These are phyloP conservation scores for Coemansia sp. DNA, from an alignment of 192 early-diverging fungal species.

Conservation along the genomic window DNA sequence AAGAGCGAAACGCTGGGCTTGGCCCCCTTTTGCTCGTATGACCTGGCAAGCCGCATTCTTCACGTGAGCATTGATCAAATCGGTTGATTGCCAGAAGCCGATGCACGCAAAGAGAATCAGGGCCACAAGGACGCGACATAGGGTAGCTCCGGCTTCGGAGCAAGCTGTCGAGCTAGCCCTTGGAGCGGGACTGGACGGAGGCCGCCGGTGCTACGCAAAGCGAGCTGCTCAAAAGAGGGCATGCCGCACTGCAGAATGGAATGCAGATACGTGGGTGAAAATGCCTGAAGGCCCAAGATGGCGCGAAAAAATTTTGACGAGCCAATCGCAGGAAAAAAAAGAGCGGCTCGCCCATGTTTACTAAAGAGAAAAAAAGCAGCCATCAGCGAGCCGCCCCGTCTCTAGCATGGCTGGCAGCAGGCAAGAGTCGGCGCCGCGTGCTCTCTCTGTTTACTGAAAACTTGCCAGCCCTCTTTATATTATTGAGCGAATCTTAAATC, in stretches of 20 bases:
- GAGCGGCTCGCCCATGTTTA: not conserved
- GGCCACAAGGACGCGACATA: not conserved
- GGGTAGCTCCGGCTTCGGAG: too few species aligned
- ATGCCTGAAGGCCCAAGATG: not conserved
- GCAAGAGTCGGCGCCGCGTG: not conserved
- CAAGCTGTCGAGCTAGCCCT: not conserved
- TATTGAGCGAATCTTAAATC: not conserved
- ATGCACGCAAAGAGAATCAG: not conserved
- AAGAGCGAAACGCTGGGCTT: not conserved
- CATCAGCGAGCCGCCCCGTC: not conserved
- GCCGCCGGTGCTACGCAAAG: not conserved
- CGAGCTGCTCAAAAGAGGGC: not conserved
- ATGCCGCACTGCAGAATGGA: not conserved
- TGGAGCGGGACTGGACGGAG: not conserved
- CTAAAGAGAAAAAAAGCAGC: not conserved
- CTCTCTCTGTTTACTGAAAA: not conserved
- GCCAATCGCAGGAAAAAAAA: not conserved
- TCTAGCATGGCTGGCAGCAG: not conserved
- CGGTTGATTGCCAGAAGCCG: not conserved
- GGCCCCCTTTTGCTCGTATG: not conserved
- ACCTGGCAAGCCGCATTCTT: not conserved
- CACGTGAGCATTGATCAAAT: not conserved
- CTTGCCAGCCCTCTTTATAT: not conserved
- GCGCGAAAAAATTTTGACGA: not conserved
- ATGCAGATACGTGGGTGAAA: not conserved